Percentiles rank a stretch among this genome's conserved stretches.
phyloP scores from a whole-genome alignment of 306 rosid genomes.

The Corylus americana region DNA sequence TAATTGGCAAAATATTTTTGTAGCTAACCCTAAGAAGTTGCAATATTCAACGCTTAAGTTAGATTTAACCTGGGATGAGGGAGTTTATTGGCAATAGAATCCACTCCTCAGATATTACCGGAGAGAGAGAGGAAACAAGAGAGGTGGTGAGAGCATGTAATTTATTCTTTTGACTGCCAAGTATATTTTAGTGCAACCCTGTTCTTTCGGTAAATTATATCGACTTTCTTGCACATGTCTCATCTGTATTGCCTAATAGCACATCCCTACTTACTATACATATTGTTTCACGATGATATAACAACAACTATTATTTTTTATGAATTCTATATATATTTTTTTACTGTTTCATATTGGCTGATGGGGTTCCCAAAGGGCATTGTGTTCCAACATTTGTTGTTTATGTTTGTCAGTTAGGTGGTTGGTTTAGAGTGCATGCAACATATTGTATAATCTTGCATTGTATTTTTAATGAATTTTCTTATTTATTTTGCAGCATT shows the following conservation, averaged over 20 bases:
- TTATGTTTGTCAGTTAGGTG: background rate
- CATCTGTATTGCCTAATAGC: background rate
- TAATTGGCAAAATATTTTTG: background rate
- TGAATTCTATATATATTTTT: background rate
- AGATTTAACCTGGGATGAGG: too few relatives aligned
- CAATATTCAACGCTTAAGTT: too few relatives aligned
- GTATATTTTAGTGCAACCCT: background rate
- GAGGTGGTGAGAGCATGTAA: background rate
- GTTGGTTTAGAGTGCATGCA: background rate
- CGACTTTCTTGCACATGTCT: background rate
- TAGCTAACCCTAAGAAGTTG: too few relatives aligned
- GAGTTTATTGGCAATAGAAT: too few relatives aligned
- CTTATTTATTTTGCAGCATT: background rate
- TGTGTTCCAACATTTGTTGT: background rate
- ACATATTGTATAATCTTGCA: background rate
- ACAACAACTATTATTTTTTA: too few relatives aligned
- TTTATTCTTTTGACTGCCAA: background rate
- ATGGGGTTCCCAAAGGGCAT: background rate
- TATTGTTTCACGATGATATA: too few relatives aligned
- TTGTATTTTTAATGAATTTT: background rate
- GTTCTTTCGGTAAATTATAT: background rate
- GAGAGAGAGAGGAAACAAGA: too few relatives aligned
- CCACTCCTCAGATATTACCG: too few relatives aligned
- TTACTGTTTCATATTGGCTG: background rate
- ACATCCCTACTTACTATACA: too few relatives aligned